phyloP scores from a whole-genome alignment of 306 rosid species.

The Begonia fuchsioides region DNA sequence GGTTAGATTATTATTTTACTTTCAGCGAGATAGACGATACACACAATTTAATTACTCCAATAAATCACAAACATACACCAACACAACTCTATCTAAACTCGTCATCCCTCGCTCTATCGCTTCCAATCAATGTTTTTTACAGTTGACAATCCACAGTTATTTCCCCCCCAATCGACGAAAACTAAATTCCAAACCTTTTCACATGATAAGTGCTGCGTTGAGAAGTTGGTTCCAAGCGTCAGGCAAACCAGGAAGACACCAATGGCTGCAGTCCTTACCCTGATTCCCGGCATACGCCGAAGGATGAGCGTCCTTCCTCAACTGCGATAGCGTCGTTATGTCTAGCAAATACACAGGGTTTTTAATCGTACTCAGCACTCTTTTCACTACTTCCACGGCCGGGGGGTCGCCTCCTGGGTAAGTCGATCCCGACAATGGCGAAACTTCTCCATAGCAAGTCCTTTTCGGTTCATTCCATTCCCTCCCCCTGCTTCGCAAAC shows the following conservation, averaged over 20 bases:
- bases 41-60: no score
- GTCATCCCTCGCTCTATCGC: no score
- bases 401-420: slow-evolving; percentile 87
- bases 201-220: slow-evolving; percentile 46
- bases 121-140: neutral
- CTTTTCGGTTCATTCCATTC: slow-evolving; percentile 76
- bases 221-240: slow-evolving; percentile 96
- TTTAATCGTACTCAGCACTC: slow-evolving; percentile 43
- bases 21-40: no score
- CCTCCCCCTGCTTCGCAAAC: slow-evolving; percentile 34
- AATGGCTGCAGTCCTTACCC: slow-evolving; percentile 91
- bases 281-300: slow-evolving; percentile 47
- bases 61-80: no score
- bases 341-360: slow-evolving; percentile 64
- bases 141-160: neutral
- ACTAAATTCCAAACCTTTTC: neutral
- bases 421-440: slow-evolving; percentile 52
- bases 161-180: neutral
- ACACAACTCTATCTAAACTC: no score
- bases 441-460: slow-evolving; percentile 59
- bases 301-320: slow-evolving; percentile 89
- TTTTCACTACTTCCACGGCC: slow-evolving; percentile 36
- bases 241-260: slow-evolving; percentile 96
- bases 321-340: slow-evolving; percentile 71
- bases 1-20: no score